Evolutionary conservation across 306 rosid species (phyloP), one percentile per base, ranked within the genome.

Genomic region (Castanea crenata): DNA sequence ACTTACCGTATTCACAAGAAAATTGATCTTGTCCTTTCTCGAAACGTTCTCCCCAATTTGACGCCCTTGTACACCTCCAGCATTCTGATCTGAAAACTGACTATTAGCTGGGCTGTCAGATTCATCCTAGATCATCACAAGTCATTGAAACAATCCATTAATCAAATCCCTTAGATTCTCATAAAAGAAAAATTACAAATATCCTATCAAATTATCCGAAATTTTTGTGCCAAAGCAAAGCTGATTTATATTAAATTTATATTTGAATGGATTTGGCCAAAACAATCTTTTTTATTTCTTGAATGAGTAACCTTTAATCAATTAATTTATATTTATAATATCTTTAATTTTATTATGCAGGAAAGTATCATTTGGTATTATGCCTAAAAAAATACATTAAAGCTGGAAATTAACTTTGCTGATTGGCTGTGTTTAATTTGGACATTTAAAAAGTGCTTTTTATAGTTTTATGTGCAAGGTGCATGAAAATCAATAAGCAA

Each of bases 21-120:
- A 88, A 18, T 76, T 34, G 63, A 74, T 67, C 80, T 80, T 85
- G 20, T 81, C 87, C 83, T 74, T 83, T 73, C 85, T 77, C 1
- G 91, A 49, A 64, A 88, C 85, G 74, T 85, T 83, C 52, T 85
- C 68, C 55, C 87, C 85, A 70, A 88, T 78, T 83, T 76, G 87
- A 54, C 46, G 71, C 75, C 80, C 82, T 41, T 77, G 75, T 54
- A 74, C 49, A 23, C 3, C 80, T 21, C 65, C 83, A 55, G 59
- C 72, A 71, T 62, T 85, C 49, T 74, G 54, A 58, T 84, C 86
- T 54, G 74, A 55, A 63, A n/a, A 27, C 18, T 68, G 79, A 69
- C 29, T n/a, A 52, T 16, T 69, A 35, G 71, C 55, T 80, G 83
- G 62, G 79, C 59, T 69, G 63, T 31, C 73, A 68, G 19, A 38